Conservation (phyloP, 2,329 filamentous ascomycete species). For the Xylariaceae sp. region DNA sequence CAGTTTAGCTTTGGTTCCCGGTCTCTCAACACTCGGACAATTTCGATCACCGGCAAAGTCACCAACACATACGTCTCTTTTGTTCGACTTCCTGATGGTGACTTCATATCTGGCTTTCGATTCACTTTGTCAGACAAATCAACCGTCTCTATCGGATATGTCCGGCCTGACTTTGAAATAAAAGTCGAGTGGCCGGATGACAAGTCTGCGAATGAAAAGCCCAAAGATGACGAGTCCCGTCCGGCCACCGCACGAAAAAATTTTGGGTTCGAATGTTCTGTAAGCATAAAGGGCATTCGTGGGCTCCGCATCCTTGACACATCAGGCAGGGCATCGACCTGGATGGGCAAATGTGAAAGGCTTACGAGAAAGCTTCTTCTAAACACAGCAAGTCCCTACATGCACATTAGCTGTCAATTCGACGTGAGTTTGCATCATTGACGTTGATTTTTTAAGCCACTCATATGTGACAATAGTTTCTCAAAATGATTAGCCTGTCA, state of each 20-base stretch:
- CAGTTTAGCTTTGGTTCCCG: too few species aligned
- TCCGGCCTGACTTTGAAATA: not conserved
- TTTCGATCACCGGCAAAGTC: not conserved
- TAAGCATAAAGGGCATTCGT: not conserved
- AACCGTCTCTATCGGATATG: not conserved
- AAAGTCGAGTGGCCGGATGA: not conserved
- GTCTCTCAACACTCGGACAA: too few species aligned
- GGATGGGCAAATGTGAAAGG: not conserved
- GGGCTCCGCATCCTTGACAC: not conserved
- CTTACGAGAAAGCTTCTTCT: not conserved
- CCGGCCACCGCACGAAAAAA: not conserved
- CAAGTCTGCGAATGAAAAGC: not conserved
- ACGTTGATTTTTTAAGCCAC: not conserved
- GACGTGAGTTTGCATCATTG: not conserved
- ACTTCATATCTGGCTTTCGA: not conserved
- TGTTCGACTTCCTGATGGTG: not conserved
- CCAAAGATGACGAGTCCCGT: too few species aligned
- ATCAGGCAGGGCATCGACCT: not conserved
- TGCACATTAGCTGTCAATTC: not conserved
- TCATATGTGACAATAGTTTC: not conserved
- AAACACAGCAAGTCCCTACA: not conserved
- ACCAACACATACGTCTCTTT: not conserved
- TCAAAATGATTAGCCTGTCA: not conserved
- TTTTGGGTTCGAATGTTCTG: not conserved
- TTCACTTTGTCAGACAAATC: not conserved